Evolutionary conservation across 129 eudicot species (phyloP).

Genomic region (Escallonia herrerae): DNA sequence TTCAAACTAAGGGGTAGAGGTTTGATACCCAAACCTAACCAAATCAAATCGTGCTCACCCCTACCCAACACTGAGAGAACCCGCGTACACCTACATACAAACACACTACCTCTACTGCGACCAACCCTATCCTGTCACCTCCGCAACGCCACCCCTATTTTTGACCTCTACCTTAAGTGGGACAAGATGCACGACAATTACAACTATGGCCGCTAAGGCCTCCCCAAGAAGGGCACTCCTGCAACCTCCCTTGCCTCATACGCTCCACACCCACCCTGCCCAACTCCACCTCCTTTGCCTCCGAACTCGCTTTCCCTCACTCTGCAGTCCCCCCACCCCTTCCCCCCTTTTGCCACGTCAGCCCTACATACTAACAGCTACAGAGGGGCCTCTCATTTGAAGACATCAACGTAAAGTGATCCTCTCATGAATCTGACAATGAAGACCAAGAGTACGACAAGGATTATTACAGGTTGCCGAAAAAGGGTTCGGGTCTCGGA

Average conservation of each 20-base stretch:
- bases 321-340: constrained; percentile 25
- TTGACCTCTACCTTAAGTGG: constrained; percentile 38
- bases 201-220: constrained; percentile 89
- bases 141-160: constrained; percentile 33
- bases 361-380: constrained; percentile 25
- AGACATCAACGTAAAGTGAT: constrained; percentile 32
- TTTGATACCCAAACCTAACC: no score
- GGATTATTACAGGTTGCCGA: constrained; percentile 14
- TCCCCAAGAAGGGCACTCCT: constrained; percentile 69
- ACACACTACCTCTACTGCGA: no score
- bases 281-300: constrained; percentile 10
- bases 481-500: constrained; percentile 28
- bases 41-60: no score
- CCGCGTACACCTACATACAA: no score
- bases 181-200: constrained; percentile 79
- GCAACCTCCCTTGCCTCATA: constrained; percentile 33
- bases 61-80: no score
- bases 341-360: constrained; percentile 18
- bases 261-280: constrained; percentile 25
- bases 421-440: constrained; percentile 16
- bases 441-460: constrained; percentile 12
- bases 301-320: constrained; percentile 20
- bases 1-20: no score
- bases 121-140: constrained; percentile 58
- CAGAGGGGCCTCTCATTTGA: constrained; percentile 74